phyloP scores from a whole-genome alignment of 2,329 filamentous ascomycete genomes.

The Pseudopithomyces maydicus region DNA sequence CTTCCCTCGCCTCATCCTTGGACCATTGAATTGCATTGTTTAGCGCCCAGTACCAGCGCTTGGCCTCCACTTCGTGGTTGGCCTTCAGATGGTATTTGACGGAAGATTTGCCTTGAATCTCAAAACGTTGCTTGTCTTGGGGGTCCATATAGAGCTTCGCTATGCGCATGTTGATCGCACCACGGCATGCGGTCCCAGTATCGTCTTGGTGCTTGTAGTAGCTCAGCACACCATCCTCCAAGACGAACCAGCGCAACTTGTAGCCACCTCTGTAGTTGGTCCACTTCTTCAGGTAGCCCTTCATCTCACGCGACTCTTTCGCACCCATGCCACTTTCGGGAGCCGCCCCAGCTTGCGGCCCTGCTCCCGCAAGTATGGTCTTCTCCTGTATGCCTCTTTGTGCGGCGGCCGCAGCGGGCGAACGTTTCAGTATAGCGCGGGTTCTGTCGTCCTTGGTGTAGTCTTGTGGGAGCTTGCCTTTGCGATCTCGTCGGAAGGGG shows the following conservation, averaged over 20 bases:
- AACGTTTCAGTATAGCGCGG: conserved; percentile 86
- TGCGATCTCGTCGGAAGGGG: conserved; percentile 91
- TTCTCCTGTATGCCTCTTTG: conserved; percentile 97
- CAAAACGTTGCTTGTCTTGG: conserved; percentile 96
- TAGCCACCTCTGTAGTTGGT: conserved; percentile 98
- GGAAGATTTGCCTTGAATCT: conserved; percentile 96
- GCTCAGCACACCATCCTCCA: conserved; percentile 95
- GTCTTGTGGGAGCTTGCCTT: conserved; percentile 93
- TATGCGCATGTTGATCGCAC: conserved; percentile 98
- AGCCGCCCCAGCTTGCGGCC: conserved; percentile 61
- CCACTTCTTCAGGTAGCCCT: conserved; percentile 99
- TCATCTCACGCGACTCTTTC: conserved; percentile 94
- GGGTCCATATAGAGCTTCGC: conserved; percentile 93
- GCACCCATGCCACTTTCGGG: conserved; percentile 66
- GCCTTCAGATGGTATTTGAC: conserved; percentile 98
- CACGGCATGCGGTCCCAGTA: conserved; percentile 91
- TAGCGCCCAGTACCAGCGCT: conserved; percentile 98
- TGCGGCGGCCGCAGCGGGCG: conserved; percentile 89
- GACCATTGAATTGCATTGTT: conserved; percentile 99
- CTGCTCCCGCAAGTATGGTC: conserved; percentile 82
- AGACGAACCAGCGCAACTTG: conserved; percentile 95
- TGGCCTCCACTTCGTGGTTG: conserved; percentile 97
- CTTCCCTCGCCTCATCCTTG: conserved; percentile 94
- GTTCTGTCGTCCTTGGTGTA: conserved; percentile 94
- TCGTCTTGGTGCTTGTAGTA: conserved; percentile 99